Conservation (phyloP, 306 rosid genomes). For the Albizia julibrissin region DNA sequence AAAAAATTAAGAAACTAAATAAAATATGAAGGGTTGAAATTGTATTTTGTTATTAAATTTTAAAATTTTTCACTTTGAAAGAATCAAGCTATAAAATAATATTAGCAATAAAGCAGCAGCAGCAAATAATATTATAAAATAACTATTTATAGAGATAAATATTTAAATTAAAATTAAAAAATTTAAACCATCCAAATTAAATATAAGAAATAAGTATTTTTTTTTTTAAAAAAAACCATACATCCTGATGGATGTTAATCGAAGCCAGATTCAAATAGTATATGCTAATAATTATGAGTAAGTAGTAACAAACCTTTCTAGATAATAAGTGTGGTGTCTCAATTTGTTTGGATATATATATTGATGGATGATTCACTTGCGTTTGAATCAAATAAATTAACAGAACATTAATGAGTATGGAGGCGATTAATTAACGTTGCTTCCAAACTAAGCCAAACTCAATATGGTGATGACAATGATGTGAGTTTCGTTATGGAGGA, state of each 20-base stretch:
- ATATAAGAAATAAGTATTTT: neutral
- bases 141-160: neutral
- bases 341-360: neutral
- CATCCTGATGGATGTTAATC: neutral
- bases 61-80: neutral
- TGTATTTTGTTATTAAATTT: neutral
- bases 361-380: neutral
- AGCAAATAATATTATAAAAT: neutral
- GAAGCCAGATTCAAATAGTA: neutral
- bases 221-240: neutral
- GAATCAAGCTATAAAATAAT: neutral
- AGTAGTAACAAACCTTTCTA: neutral
- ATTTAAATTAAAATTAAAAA: neutral
- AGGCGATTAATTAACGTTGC: constrained; percentile 30
- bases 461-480: neutral
- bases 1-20: neutral
- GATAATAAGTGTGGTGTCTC: neutral
- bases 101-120: neutral
- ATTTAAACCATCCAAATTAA: neutral
- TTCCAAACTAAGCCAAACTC: constrained; percentile 17
- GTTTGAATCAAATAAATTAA: constrained; percentile 7
- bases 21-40: neutral
- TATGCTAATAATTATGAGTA: neutral
- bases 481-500: constrained; percentile 37
- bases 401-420: constrained; percentile 11